Evolutionary conservation across 2,329 filamentous ascomycete genomes (phyloP), one percentile per base, ranked within the genome.

Genomic region (Epichloe scottii): DNA sequence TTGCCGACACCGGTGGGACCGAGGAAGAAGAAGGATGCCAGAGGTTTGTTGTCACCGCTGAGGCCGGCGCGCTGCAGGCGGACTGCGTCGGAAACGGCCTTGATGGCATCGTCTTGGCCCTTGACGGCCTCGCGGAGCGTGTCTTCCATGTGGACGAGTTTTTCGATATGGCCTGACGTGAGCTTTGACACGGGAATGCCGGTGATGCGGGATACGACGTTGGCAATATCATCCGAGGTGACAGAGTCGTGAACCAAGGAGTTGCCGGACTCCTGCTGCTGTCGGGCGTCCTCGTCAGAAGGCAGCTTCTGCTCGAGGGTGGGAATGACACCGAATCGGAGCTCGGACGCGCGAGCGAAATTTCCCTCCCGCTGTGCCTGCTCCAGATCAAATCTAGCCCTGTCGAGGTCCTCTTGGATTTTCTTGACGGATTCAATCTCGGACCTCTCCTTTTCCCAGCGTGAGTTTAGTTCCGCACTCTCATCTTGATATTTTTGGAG

Each of bases 21-120:
- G 3, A 97, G 78, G 78, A 97, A 96, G 84, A 97, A 96, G 72
- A 97, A 96, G 0, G 87, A 94, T 0, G 91, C 93, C 5, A 95
- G 76, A 0, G 93, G 93, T 0, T 89, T 78, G 66, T 96, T 95
- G 61, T 96, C 89, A 35, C 89, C 89, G 53, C 86, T 94, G 8
- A 97, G 74, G 1, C 93, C 93, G 8, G 93, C 93, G 56, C 93
- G 80, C 67, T 97, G 93, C 74, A 96, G 85, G 19, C 93, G 82
- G 8, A 98, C 91, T 0, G 93, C 93, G 63, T 97, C 87, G 35
- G 91, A 85, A 1, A 97, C 91, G 17, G 90, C 87, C 56, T 84
- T 84, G 53, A 98, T 79, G 6, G 93, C 93, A 61, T 97, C 90
- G 56, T 97, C 91, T 65, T 98, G 93, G 3, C 93, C 93, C 56